Evolutionary conservation across 2,329 filamentous ascomycete genomes (phyloP).

Genomic region (Arthrinium phaeospermum): DNA sequence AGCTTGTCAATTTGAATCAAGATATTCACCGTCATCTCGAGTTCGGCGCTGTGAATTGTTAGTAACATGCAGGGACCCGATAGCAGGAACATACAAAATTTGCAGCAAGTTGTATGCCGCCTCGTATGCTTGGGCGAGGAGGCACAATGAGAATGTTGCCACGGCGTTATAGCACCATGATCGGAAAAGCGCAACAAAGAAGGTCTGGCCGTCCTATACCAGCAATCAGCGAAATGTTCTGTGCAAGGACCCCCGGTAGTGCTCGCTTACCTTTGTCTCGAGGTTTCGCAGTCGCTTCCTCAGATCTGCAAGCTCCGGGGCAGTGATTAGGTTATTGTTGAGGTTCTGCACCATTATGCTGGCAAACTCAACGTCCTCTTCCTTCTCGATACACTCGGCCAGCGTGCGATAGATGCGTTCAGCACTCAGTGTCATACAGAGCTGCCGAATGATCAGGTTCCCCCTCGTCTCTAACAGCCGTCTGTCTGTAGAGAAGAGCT

Average conservation of each 20-base stretch:
- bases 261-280: constrained; percentile 71
- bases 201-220: constrained; percentile 82
- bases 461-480: constrained; percentile 89
- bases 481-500: constrained; percentile 93
- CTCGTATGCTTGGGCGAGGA: constrained; percentile 96
- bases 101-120: constrained; percentile 96
- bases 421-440: constrained; percentile 90
- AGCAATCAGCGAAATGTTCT: constrained; percentile 21
- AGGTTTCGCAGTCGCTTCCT: constrained; percentile 89
- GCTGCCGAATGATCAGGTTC: constrained; percentile 93
- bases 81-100: constrained; percentile 73
- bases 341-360: constrained; percentile 99
- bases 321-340: constrained; percentile 98
- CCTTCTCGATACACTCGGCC: constrained; percentile 95
- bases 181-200: constrained; percentile 92
- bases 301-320: constrained; percentile 89
- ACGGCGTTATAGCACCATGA: constrained; percentile 99
- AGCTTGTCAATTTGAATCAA: constrained; percentile 99
- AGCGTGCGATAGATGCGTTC: constrained; percentile 95
- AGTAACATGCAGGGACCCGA: constrained; percentile 18
- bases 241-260: background rate
- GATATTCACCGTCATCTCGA: constrained; percentile 99
- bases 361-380: constrained; percentile 97
- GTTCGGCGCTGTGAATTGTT: constrained; percentile 72
- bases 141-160: constrained; percentile 92